phyloP scores from a whole-genome alignment of 129 eudicot genomes.

The Artemisia argyi region DNA sequence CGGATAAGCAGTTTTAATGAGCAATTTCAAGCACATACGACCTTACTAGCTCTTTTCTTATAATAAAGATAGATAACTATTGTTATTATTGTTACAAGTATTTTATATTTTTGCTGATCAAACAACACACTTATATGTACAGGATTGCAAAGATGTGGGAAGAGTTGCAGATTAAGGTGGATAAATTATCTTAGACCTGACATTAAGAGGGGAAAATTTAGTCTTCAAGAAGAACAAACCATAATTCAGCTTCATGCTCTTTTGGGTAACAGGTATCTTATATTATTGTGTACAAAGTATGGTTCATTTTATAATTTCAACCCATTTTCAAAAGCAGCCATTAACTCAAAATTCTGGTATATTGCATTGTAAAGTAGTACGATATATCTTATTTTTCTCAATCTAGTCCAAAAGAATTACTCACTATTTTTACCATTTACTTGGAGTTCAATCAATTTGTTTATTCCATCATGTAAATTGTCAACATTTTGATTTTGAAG shows the following conservation, averaged over 20 bases:
- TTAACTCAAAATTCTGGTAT: background rate
- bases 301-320: background rate
- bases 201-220: slow-evolving; percentile 94
- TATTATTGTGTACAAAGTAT: background rate
- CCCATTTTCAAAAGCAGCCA: background rate
- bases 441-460: background rate
- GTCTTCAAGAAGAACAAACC: slow-evolving; percentile 87
- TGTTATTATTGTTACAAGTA: too few relatives aligned
- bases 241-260: slow-evolving; percentile 99
- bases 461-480: background rate
- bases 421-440: background rate
- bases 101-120: background rate
- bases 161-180: slow-evolving; percentile 94
- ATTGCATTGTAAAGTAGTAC: background rate
- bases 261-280: slow-evolving; percentile 76
- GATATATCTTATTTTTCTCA: background rate
- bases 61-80: too few relatives aligned
- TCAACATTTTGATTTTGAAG: background rate
- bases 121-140: background rate
- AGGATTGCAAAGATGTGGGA: slow-evolving; percentile 96
- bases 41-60: too few relatives aligned
- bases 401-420: background rate
- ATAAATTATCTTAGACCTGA: slow-evolving; percentile 90
- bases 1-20: too few relatives aligned
- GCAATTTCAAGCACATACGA: too few relatives aligned